Evolutionary conservation across 305 asterid genomes (phyloP), one percentile per base, ranked within the genome.

Genomic region (Plantago rigida): DNA sequence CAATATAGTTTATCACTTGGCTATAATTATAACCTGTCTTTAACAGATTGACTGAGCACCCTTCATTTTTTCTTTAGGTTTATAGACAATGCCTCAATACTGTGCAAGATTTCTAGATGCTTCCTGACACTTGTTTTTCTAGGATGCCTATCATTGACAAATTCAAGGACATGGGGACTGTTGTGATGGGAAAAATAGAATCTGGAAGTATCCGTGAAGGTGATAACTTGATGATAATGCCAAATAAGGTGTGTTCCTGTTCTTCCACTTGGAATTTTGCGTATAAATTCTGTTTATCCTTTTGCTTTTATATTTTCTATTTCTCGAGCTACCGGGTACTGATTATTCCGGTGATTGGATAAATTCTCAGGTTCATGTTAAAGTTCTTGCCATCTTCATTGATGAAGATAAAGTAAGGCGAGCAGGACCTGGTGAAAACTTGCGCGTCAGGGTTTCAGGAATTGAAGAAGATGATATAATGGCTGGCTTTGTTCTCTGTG

Each of bases 161-260:
- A 73, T 93, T 89, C 69, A 89, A 93, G 71, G 99, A 89, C 78
- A 76, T 93, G 99, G 99, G 99, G 69, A 93, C 97, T 66, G 96
- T 93, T 53, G 86, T 93, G 55, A 93, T 93, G 99, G 99, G 99
- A 24, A 93, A 93, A 80, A 73, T 93, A 14, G 99, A 93, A 79
- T 84, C 91, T 28, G 99, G 99, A 28, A 85, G 89, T 73, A 65
- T 93, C 51, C 79, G 86, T 56, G 99, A 93, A 69, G 99, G 96
- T 56, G 94, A 87, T 67, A 81, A 58, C 76, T 22, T 93, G 82
- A 13, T 89, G 79, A 49, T 89, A 75, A 93, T 93, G 99, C 99
- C 99, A 58, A 93, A 93, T 74, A 89, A 89, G 99, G 97, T 93
- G 54, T 72, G 49, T 59, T 69, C 22, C 51, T 50, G 39, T 26